A percentile compares a stretch with the other conserved stretches of the same genome.
These are phyloP conservation scores for Aspergillus pseudoterreus DNA, from an alignment of 2,329 filamentous ascomycete species.

Conservation along the genomic window DNA sequence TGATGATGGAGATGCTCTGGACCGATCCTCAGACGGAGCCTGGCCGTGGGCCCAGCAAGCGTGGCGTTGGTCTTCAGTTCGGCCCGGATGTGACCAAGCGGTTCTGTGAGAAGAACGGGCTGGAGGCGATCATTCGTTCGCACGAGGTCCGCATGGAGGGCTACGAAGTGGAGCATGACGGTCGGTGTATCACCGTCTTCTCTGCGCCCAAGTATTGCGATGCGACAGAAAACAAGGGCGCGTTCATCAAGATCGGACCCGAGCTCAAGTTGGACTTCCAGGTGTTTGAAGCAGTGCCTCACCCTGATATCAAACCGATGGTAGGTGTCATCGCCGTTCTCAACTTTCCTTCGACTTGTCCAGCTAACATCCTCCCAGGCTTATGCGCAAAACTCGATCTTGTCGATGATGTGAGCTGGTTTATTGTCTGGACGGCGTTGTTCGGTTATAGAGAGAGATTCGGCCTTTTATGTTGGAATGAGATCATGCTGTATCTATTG, in stretches of 20 bases:
- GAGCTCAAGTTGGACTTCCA: slow-evolving; percentile 90
- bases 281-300: slow-evolving; percentile 93
- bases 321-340: slow-evolving; percentile 34
- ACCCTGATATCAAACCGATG: slow-evolving; percentile 94
- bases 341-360: background rate
- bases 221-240: slow-evolving; percentile 95
- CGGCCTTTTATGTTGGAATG: slow-evolving; percentile 9
- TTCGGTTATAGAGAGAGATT: slow-evolving; percentile 12
- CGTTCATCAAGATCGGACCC: slow-evolving; percentile 93
- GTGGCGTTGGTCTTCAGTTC: slow-evolving; percentile 94
- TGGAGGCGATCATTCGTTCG: slow-evolving; percentile 92
- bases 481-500: slow-evolving; percentile 16
- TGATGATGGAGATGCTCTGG: slow-evolving; percentile 99
- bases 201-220: slow-evolving; percentile 97
- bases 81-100: slow-evolving; percentile 93
- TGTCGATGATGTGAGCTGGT: slow-evolving; percentile 66
- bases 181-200: slow-evolving; percentile 95
- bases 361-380: slow-evolving; percentile 51
- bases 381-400: slow-evolving; percentile 79
- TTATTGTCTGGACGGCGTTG: slow-evolving; percentile 24
- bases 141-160: slow-evolving; percentile 99
- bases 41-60: slow-evolving; percentile 90
- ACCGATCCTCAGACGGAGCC: slow-evolving; percentile 86
- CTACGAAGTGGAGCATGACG: slow-evolving; percentile 97
- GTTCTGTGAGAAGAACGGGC: slow-evolving; percentile 93